Conservation (phyloP, 1,139 yeast species). For the Kodamaea arcana region DNA sequence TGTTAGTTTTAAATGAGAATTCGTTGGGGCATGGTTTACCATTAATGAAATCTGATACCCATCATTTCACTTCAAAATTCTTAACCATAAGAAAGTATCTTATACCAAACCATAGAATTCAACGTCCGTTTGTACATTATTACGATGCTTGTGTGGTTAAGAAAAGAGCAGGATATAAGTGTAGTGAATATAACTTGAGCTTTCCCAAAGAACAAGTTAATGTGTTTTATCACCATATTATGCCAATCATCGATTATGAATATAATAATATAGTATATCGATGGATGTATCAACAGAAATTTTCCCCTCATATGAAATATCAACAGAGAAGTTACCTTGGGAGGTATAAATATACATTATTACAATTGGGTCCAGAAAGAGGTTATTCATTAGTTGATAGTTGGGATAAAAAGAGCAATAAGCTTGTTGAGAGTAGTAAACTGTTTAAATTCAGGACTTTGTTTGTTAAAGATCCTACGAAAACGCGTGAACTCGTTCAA, state of each 20-base stretch:
- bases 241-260: slow-evolving; percentile 8
- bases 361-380: slow-evolving; percentile 4
- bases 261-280: slow-evolving; percentile 7
- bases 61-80: slow-evolving; percentile 5
- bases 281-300: slow-evolving; percentile 8
- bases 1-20: neutral
- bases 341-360: slow-evolving; percentile 1
- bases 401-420: slow-evolving; percentile 6
- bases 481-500: slow-evolving; percentile 3
- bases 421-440: neutral
- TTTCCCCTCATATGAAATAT: too few relatives aligned
- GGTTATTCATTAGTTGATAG: slow-evolving; percentile 6
- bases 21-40: neutral
- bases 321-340: neutral
- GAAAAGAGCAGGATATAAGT: slow-evolving; percentile 4
- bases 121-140: slow-evolving; percentile 2
- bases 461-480: slow-evolving; percentile 1
- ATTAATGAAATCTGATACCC: neutral
- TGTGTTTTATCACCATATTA: slow-evolving; percentile 2
- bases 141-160: slow-evolving; percentile 5
- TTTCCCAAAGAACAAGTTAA: slow-evolving; percentile 2
- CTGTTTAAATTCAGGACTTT: neutral
- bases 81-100: slow-evolving; percentile 2
- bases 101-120: neutral
- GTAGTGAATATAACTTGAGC: slow-evolving; percentile 4